A percentile compares a stretch with the other conserved stretches of the same genome.
phyloP scores from a whole-genome alignment of 2,329 filamentous ascomycete species.

The Didymella exigua region DNA sequence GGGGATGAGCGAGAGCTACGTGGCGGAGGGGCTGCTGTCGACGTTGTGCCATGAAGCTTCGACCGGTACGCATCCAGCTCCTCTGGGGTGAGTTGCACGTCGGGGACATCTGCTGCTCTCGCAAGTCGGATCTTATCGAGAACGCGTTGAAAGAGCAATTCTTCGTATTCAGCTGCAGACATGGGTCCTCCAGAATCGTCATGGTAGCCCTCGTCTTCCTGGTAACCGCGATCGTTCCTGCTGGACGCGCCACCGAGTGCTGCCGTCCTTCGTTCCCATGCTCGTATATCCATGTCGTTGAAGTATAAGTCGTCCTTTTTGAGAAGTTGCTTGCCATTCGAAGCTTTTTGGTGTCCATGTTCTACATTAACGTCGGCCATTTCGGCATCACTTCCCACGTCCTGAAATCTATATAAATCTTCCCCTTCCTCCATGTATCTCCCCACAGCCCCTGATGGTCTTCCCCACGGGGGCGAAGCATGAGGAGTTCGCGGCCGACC shows the following conservation, averaged over 20 bases:
- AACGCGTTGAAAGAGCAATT: conserved; percentile 76
- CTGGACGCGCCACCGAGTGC: conserved; percentile 56
- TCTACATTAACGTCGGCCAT: conserved; percentile 53
- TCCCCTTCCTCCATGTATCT: conserved; percentile 56
- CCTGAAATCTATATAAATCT: conserved; percentile 64
- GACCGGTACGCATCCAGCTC: conserved; percentile 82
- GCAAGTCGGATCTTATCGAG: conserved; percentile 80
- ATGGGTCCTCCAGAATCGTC: conserved; percentile 49
- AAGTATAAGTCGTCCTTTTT: conserved; percentile 56
- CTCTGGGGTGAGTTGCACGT: conserved; percentile 78
- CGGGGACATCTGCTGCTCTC: conserved; percentile 73
- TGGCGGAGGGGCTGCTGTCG: conserved; percentile 37
- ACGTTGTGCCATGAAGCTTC: conserved; percentile 59
- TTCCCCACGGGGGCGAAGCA: conserved; percentile 95
- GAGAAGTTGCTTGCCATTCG: conserved; percentile 28
- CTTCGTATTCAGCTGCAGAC: conserved; percentile 63
- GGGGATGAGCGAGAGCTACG: conserved; percentile 29
- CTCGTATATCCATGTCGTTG: conserved; percentile 55
- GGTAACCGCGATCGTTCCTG: conserved; percentile 58
- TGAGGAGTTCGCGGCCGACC: conserved; percentile 99
- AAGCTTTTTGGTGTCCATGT: conserved; percentile 43
- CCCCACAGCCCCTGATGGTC: conserved; percentile 83
- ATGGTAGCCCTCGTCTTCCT: conserved; percentile 57
- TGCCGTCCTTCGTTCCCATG: conserved; percentile 46
- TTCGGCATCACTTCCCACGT: conserved; percentile 64